Base-by-base conservation (phyloP, 306 rosid species). In the Trifolium repens region DNA sequence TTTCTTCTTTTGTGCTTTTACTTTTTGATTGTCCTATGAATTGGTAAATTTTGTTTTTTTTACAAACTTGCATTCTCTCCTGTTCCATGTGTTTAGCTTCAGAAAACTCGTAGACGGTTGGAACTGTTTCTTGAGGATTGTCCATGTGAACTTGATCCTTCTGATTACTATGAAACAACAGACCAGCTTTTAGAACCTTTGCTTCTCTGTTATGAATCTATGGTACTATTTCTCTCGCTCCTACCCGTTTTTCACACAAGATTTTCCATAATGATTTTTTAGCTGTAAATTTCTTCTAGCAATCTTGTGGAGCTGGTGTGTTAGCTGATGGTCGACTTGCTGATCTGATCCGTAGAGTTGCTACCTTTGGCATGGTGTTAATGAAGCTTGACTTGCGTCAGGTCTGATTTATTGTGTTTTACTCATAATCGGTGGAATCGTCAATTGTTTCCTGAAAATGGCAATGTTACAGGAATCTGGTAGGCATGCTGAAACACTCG, bases 311-410 rank as follows among this genome's bases (percentile, higher is more conserved):
- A 88, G 84, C 93, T 71, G 96, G 87, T 63, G 85, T 87, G 82
- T 88, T 91, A 55, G 97, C 97, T 65, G 96, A 91, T 71, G 97
- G 97, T 72, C 90, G 93, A 71, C 85, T 91, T 63, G 85, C 90
- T 72, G 93, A 91, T 80, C 86, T 91, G 81, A 91, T 91, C 52
- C 82, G 96, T 82, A 86, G 97, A 88, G 90, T 84, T 60, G 63
- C 84, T 72, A 84, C 84, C 16, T 84, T 84, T 52, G 87, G 87
- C 67, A 80, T 84, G 88, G 88, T 88, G 73, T 71, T 91, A 76
- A 89, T 91, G 97, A 91, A 89, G 83, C 96, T 91, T 24, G 97
- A 91, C 75, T 74, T 91, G 78, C 97, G 91, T 74, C 96, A 91
- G 91, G 97, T 89, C 39, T 72, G 83, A 26, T 66, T 30, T 66